Conservation (phyloP, 805 yeast genomes). For the Priceomyces haplophilus region DNA sequence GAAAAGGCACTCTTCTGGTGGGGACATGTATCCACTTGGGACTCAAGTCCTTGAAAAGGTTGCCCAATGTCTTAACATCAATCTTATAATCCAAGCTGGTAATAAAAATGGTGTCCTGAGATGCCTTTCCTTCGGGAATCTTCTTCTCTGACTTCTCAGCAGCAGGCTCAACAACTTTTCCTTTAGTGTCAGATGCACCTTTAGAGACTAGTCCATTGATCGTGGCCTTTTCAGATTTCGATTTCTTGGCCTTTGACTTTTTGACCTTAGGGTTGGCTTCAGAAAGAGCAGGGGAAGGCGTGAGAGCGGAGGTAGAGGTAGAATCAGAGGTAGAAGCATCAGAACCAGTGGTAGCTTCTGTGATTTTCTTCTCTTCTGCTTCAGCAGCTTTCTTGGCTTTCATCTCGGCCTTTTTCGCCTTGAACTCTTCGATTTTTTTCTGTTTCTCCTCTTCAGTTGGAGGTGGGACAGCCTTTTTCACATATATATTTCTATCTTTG, state of each 20-base stretch:
- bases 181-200: not conserved
- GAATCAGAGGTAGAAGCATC: too few species aligned
- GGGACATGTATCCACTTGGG: slow-evolving; percentile 64
- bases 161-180: not conserved
- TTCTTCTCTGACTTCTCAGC: slow-evolving; percentile 9
- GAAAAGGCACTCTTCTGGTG: slow-evolving; percentile 43
- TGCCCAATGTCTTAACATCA: slow-evolving; percentile 44
- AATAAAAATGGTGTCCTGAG: slow-evolving; percentile 58
- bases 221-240: not conserved
- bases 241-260: slow-evolving; percentile 2
- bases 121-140: slow-evolving; percentile 49
- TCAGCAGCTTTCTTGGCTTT: slow-evolving; percentile 18
- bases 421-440: slow-evolving; percentile 32
- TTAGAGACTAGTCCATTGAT: not conserved
- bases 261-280: slow-evolving; percentile 2
- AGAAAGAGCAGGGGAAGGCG: not conserved
- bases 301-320: too few species aligned
- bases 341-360: not conserved
- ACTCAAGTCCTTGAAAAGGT: slow-evolving; percentile 45
- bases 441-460: slow-evolving; percentile 44
- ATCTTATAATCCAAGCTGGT: slow-evolving; percentile 56
- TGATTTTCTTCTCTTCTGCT: slow-evolving; percentile 3
- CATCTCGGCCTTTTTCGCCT: slow-evolving; percentile 22
- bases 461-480: slow-evolving; percentile 54
- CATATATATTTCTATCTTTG: slow-evolving; percentile 47